Conservation (phyloP, 345 rosid species). For the Populus simonii region DNA sequence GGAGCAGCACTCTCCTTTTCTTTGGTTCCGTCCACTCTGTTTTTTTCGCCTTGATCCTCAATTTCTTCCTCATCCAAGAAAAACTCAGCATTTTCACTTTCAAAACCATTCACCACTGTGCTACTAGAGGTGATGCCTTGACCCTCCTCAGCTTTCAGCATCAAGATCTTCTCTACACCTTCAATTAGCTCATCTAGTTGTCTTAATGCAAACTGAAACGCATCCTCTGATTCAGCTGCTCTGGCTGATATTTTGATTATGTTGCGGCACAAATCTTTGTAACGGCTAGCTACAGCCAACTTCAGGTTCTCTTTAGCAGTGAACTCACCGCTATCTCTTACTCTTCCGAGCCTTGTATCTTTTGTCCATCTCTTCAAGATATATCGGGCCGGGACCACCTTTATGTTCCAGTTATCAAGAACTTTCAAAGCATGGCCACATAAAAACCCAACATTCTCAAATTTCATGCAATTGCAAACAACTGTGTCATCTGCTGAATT, state of each 20-base stretch:
- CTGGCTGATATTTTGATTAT: slow-evolving; percentile 28
- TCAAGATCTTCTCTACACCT: slow-evolving; percentile 35
- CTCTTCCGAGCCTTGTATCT: slow-evolving; percentile 24
- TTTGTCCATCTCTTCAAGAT: slow-evolving; percentile 42
- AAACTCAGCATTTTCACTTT: slow-evolving; percentile 25
- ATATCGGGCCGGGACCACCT: slow-evolving; percentile 33
- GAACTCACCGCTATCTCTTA: slow-evolving; percentile 12
- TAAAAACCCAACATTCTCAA: slow-evolving; percentile 38
- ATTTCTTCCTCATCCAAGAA: slow-evolving; percentile 15
- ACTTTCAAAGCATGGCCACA: slow-evolving; percentile 39
- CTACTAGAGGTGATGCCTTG: slow-evolving; percentile 21
- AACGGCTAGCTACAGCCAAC: slow-evolving; percentile 35
- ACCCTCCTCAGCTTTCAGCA: slow-evolving; percentile 21
- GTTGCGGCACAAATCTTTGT: slow-evolving; percentile 24
- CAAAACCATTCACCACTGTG: slow-evolving; percentile 18
- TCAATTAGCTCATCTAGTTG: slow-evolving; percentile 28
- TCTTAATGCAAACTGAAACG: slow-evolving; percentile 35
- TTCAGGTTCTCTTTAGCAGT: slow-evolving; percentile 19
- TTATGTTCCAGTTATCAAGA: slow-evolving; percentile 33
- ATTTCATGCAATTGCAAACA: slow-evolving; percentile 30
- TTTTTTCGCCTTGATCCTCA: slow-evolving; percentile 15
- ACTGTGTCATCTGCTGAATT: slow-evolving; percentile 25
- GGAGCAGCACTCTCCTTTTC: slow-evolving; percentile 9
- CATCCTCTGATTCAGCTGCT: slow-evolving; percentile 38
- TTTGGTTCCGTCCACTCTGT: neutral